phyloP scores from a whole-genome alignment of 345 rosid genomes.

The Euphorbia lathyris region DNA sequence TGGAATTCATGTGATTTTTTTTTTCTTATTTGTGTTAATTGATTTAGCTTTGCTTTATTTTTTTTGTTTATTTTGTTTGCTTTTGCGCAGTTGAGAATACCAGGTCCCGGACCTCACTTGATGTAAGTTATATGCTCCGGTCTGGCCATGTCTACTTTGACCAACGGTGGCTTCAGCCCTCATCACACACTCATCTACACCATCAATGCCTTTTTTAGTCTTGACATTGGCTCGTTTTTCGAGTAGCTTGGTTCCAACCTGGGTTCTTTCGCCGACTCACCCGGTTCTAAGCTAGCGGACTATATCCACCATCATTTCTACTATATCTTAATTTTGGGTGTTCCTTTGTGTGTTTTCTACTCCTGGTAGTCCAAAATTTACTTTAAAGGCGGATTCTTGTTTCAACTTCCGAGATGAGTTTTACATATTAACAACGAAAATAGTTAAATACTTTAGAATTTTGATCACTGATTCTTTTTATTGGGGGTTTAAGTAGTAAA shows the following conservation, averaged over 20 bases:
- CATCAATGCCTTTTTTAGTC: constrained; percentile 69
- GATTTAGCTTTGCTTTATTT: no score
- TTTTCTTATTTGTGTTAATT: no score
- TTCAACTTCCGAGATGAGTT: constrained; percentile 54
- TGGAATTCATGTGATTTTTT: no score
- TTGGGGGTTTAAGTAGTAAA: background rate
- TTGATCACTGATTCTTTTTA: background rate
- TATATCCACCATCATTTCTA: constrained; percentile 53
- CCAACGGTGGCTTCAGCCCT: constrained; percentile 51
- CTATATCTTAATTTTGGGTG: constrained; percentile 49
- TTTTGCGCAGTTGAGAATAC: no score
- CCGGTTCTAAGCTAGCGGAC: constrained; percentile 38
- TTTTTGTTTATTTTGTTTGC: no score
- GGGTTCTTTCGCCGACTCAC: constrained; percentile 16
- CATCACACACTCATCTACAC: constrained; percentile 57
- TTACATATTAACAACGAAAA: background rate
- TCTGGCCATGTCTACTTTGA: constrained; percentile 41
- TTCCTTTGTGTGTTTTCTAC: constrained; percentile 51
- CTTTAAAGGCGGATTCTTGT: constrained; percentile 41
- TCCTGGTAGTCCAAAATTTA: constrained; percentile 42
- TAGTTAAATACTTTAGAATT: background rate
- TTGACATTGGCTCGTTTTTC: constrained; percentile 67
- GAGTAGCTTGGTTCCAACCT: constrained; percentile 54
- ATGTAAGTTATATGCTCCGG: constrained; percentile 63
- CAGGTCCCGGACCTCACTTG: constrained; percentile 72